Conservation (phyloP, 2,329 filamentous ascomycete genomes). For the Botrytis squamosa region DNA sequence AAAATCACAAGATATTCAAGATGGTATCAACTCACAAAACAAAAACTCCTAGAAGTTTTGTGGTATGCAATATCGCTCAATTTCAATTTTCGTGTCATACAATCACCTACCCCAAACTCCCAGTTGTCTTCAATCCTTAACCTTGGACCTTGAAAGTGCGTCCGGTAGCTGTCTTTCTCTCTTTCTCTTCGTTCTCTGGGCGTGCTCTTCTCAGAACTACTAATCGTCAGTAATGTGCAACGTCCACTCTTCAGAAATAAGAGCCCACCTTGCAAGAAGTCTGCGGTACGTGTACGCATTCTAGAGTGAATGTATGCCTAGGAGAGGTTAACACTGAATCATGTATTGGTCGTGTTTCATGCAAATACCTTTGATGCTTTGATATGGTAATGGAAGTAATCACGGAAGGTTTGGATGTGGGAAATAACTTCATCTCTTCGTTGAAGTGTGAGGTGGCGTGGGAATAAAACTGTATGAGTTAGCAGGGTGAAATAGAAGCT, state of each 20-base stretch:
- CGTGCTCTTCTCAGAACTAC: constrained; percentile 91
- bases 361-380: constrained; percentile 82
- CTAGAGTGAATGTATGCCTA: constrained; percentile 95
- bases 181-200: constrained; percentile 94
- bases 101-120: constrained; percentile 12
- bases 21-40: constrained; percentile 10
- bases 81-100: constrained; percentile 19
- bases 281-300: constrained; percentile 95
- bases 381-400: constrained; percentile 99
- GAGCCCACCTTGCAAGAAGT: constrained; percentile 90
- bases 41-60: background rate
- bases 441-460: constrained; percentile 86
- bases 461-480: constrained; percentile 73
- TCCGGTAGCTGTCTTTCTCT: constrained; percentile 96
- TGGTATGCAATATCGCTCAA: constrained; percentile 12
- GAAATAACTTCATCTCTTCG: constrained; percentile 94
- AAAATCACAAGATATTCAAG: background rate
- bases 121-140: constrained; percentile 25
- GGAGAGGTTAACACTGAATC: constrained; percentile 23
- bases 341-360: constrained; percentile 5
- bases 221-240: constrained; percentile 40
- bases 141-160: constrained; percentile 69
- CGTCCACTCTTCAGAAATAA: background rate
- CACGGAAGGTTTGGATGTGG: constrained; percentile 99
- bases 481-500: constrained; percentile 22